Base-by-base conservation (phyloP, 1,284 basidiomycete genomes). In the Austroboletus novae-zelandiae region DNA sequence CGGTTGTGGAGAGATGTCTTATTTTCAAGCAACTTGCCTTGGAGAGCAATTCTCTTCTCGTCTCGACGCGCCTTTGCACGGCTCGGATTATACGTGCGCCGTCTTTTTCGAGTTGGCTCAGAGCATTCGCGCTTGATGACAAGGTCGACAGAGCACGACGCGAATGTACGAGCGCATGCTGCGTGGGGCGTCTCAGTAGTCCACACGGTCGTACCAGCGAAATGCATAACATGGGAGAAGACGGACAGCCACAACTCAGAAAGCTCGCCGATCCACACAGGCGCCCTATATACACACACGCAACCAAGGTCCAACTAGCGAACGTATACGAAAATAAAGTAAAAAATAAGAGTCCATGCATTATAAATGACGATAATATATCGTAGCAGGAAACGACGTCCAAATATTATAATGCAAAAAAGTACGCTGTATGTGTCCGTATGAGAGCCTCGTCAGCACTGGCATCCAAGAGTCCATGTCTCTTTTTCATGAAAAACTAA, bases 81-180 rank as follows among this genome's bases (percentile, higher is more conserved):
- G 72, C 66, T 1, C 56, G 59, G 7, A 73, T 61, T 23, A 74
- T 60, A 10, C 64, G 65, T 17, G 57, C 55, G 27, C 69, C 61
- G 29, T 68, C 66, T 13, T 58, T 53, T 53, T 72, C 70, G 14
- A 72, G 59, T 44, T 67, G 61, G 23, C 32, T 25, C 27, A 64
- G 42, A 14, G 57, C 45, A 20, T 43, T 53, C 9, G 48, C 30
- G 15, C 48, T 41, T 2, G 62, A 40, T n/a, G 62, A 40, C 10
- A 51, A 20, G 8, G 52, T 50, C 8, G 55, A 47, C 20, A 56
- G 54, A 3, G 47, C 35, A 3, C 54, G 58, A 29, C 23, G 50
- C 7, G 58, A 40, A 29, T 32, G 41, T 36, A 47, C 44, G 29
- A 56, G 43, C 17, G 48, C 44, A 50, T 48, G 53, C 17, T 17